A percentile compares a stretch with the other conserved stretches of the same genome.
Evolutionary conservation across 805 yeast genomes (phyloP).

Genomic region (Cyberlindnera sargentensis): DNA sequence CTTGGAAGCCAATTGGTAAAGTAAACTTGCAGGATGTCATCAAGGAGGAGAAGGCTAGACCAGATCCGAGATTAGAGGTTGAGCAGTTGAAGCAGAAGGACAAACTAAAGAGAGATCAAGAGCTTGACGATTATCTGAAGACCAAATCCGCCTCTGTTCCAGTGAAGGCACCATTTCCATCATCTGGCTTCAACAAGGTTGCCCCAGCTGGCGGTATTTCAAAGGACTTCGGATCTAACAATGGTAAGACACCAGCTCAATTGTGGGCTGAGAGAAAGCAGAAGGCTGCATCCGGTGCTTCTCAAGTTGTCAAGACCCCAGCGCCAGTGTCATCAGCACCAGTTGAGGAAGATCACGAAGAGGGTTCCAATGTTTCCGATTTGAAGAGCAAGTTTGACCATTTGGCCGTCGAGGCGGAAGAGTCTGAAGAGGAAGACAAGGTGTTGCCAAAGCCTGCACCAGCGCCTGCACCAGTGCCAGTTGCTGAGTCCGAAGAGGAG

Average conservation of each 20-base stretch:
- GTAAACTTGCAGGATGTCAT: conserved; percentile 41
- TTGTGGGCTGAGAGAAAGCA: conserved; percentile 87
- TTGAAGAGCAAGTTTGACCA: conserved; percentile 33
- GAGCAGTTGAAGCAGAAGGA: conserved; percentile 29
- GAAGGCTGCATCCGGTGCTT: conserved; percentile 24
- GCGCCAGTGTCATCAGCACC: conserved; percentile 20
- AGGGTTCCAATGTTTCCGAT: conserved; percentile 24
- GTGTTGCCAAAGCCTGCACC: conserved; percentile 8
- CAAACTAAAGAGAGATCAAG: conserved; percentile 28
- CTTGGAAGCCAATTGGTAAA: conserved; percentile 59
- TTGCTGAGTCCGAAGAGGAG: conserved; percentile 3
- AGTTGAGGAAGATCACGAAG: conserved; percentile 26
- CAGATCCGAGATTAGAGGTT: conserved; percentile 37
- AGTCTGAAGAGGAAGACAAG: conserved; percentile 21
- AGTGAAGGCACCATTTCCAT: conserved; percentile 20
- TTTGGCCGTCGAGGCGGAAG: conserved; percentile 18
- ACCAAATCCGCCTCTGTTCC: conserved; percentile 26
- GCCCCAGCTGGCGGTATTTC: conserved; percentile 53
- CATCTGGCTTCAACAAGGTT: conserved; percentile 22
- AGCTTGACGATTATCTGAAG: conserved; percentile 27
- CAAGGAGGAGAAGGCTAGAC: conserved; percentile 35
- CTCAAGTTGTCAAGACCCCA: neutral
- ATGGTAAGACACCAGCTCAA: conserved; percentile 91
- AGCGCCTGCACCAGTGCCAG: conserved; percentile 8
- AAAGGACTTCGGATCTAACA: conserved; percentile 52